Percentiles rank a stretch among this genome's conserved stretches.
These are phyloP conservation scores for Pythium scleroteichum DNA, from an alignment of 352 stramenopile species.

Conservation along the genomic window DNA sequence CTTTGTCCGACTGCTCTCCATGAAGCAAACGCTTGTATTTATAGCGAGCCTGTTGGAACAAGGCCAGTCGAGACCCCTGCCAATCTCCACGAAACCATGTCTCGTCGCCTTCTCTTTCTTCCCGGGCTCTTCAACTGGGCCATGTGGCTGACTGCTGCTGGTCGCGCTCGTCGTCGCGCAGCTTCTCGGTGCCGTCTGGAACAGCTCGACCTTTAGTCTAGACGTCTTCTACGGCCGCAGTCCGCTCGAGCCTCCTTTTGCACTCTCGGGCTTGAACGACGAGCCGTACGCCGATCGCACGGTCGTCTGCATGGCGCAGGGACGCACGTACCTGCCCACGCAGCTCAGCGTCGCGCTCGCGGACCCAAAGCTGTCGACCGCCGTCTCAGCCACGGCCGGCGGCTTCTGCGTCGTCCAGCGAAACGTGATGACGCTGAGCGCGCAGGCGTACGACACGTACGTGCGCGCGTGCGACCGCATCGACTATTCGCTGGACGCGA, in stretches of 20 bases:
- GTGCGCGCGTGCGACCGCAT: slow-evolving; percentile 19
- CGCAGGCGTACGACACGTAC: neutral
- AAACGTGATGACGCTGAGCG: neutral
- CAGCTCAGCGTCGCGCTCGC: slow-evolving; percentile 2
- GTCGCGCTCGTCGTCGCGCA: no score
- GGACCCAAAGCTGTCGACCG: neutral
- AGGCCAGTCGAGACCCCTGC: no score
- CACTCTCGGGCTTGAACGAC: slow-evolving; percentile 5
- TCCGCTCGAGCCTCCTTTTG: neutral
- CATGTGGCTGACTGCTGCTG: no score
- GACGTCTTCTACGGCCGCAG: neutral
- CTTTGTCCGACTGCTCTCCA: no score
- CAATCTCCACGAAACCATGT: no score
- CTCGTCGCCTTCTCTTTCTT: neutral
- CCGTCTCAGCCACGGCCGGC: slow-evolving; percentile 2
- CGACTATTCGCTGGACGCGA: slow-evolving; percentile 13
- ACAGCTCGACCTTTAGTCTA: neutral
- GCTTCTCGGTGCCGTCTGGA: slow-evolving; percentile 1
- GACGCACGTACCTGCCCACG: neutral
- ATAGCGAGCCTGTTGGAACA: no score
- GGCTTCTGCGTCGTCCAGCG: slow-evolving; percentile 33
- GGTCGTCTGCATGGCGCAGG: slow-evolving; percentile 8
- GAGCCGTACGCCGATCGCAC: slow-evolving; percentile 12
- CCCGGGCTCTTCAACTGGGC: slow-evolving; percentile 2
- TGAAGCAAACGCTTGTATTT: no score